Base-by-base conservation (phyloP, 202 grass and related monocot genomes). In the Eragrostis tef region DNA sequence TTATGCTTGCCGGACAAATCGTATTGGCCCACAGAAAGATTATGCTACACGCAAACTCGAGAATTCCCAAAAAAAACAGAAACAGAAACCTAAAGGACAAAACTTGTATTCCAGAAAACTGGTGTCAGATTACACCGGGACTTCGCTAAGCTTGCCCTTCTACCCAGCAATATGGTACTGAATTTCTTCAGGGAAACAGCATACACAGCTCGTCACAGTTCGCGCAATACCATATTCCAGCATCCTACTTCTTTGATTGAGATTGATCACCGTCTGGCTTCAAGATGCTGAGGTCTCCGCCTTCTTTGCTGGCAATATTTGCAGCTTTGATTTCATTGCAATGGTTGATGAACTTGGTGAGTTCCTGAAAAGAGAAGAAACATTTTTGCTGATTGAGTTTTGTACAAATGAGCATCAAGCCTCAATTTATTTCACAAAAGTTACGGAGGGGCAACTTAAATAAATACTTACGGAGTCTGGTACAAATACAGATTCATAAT, bases 331-430 rank as follows among this genome's bases (percentile, higher is more conserved):
- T 90, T 77, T 93, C 96, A 0, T 99, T 99, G 61, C 88, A 89
- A 24, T 96, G 88, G 83, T 99, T 99, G 83, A 99, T 96, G 81
- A 99, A 99, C 74, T 92, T 99, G 45, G 86, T 96, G 48, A 99
- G 76, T 66, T 93, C 96, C 96, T 96, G 86, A 4, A 82, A 79
- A 20, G 53, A 88, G 25, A 71, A 3, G 7, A 36, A 56, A 49
- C 12, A 11, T 22, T 29, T 45, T 4, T 16, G 4, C 69, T 45
- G 5, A 56, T n/a, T 59, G 19, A 78, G 17, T 11, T 76, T 45
- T 64, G 13, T 45, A 76, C 1, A 48, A 10, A 46, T 24, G n/a
- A 52, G 12, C 1, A 66, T 11, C 2, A 49, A 14, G 41, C 43
- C 26, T 12, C 17, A 50, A 6, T 77, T 29, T 34, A 64, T 25